Percentiles rank a stretch among this genome's conserved stretches.
Evolutionary conservation across 164 flowering plant species (phyloP).

Genomic region (Euptelea pleiosperma): DNA sequence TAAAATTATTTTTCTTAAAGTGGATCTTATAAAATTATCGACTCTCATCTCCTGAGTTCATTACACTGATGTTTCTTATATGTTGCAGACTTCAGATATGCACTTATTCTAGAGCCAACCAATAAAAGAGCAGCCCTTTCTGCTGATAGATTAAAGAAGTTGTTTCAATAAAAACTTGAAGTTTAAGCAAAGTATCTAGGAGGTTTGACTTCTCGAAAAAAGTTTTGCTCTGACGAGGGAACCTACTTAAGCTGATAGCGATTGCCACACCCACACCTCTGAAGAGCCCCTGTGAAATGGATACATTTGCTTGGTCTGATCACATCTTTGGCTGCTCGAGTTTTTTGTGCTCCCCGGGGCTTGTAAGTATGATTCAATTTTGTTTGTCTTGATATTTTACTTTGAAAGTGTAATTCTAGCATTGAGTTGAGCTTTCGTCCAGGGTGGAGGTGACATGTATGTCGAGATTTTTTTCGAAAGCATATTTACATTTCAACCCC

Average conservation of each 20-base stretch:
- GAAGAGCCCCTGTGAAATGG: background rate
- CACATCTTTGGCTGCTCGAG: background rate
- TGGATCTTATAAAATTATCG: no score
- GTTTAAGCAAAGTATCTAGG: background rate
- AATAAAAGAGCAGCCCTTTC: conserved; percentile 77
- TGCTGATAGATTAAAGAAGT: conserved; percentile 62
- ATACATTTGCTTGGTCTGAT: background rate
- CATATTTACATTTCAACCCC: background rate
- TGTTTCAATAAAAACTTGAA: conserved; percentile 42
- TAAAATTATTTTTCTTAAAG: no score
- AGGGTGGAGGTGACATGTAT: conserved; percentile 12
- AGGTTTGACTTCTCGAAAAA: background rate
- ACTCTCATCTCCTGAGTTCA: background rate
- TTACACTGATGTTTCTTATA: background rate
- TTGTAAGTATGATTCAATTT: conserved; percentile 17
- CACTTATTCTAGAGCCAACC: conserved; percentile 91
- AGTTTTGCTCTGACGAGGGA: no score
- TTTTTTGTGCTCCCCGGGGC: conserved; percentile 7
- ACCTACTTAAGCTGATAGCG: no score
- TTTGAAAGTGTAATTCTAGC: conserved; percentile 7
- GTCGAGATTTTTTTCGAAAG: background rate
- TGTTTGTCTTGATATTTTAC: conserved; percentile 1
- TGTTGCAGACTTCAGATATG: conserved; percentile 74
- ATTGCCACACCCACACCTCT: no score
- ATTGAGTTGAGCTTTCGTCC: background rate